These are phyloP conservation scores for Talaromyces sp. DNA, from an alignment of 2,329 filamentous ascomycete genomes.

Conservation along the genomic window DNA sequence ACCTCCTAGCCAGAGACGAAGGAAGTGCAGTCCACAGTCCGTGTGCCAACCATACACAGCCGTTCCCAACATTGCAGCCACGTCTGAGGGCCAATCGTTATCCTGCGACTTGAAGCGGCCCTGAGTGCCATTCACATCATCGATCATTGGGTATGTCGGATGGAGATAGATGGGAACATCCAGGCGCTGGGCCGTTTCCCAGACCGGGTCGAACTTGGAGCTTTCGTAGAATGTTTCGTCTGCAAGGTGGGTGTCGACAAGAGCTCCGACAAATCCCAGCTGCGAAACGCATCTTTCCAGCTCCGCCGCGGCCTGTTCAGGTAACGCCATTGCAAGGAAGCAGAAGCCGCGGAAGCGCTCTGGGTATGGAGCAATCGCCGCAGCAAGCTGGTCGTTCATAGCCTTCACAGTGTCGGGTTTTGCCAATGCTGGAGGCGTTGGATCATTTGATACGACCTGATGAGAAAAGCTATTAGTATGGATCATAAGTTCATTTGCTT, in stretches of 20 bases:
- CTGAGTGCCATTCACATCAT: constrained; percentile 29
- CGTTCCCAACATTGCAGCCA: constrained; percentile 17
- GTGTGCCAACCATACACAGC: constrained; percentile 35
- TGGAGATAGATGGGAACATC: constrained; percentile 52
- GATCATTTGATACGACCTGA: not conserved
- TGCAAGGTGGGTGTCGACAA: constrained; percentile 40
- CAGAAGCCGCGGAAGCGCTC: constrained; percentile 42
- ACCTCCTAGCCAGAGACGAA: constrained; percentile 47
- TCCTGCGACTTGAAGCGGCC: constrained; percentile 29
- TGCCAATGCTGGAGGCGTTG: not conserved
- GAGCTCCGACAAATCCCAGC: constrained; percentile 46
- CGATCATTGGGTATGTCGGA: constrained; percentile 39
- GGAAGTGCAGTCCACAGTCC: constrained; percentile 31
- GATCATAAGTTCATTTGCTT: not conserved
- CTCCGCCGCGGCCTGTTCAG: constrained; percentile 32
- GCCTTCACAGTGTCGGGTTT: too few species aligned
- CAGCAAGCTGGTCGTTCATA: constrained; percentile 29
- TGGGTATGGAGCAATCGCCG: constrained; percentile 25
- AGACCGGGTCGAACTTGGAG: constrained; percentile 41
- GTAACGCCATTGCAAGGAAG: constrained; percentile 37
- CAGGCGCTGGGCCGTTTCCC: constrained; percentile 38
- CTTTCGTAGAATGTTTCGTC: constrained; percentile 42
- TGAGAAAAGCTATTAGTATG: not conserved
- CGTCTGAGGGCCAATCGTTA: constrained; percentile 5
- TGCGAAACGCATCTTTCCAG: constrained; percentile 37